Conservation (phyloP, 1,284 basidiomycete species). For the Cutaneotrichosporon sp. region DNA sequence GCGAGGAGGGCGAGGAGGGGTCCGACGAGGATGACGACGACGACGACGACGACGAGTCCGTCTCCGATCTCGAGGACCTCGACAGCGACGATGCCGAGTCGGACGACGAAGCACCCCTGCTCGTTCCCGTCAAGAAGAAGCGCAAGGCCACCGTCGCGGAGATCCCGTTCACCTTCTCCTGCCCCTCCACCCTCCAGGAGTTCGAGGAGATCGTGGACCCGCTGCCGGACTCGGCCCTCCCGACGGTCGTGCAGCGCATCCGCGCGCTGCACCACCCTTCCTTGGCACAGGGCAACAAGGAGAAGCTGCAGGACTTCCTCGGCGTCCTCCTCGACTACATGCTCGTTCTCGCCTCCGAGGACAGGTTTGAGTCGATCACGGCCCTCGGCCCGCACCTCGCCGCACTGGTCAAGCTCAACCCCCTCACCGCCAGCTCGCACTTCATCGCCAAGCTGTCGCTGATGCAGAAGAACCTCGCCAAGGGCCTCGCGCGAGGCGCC, state of each 20-base stretch:
- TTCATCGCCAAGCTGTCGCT: slow-evolving; percentile 81
- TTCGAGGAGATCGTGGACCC: slow-evolving; percentile 78
- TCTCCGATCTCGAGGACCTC: slow-evolving; percentile 36
- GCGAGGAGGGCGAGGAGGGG: slow-evolving; percentile 39
- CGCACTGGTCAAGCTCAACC: slow-evolving; percentile 77
- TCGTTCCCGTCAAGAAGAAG: slow-evolving; percentile 30
- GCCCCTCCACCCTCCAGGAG: slow-evolving; percentile 82
- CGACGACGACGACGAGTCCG: slow-evolving; percentile 34
- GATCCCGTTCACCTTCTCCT: slow-evolving; percentile 89
- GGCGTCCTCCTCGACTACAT: slow-evolving; percentile 90
- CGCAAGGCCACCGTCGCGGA: slow-evolving; percentile 61
- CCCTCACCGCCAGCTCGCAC: slow-evolving; percentile 73
- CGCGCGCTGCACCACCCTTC: slow-evolving; percentile 89
- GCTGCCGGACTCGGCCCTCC: slow-evolving; percentile 69
- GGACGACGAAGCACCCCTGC: slow-evolving; percentile 38
- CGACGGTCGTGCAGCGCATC: slow-evolving; percentile 86
- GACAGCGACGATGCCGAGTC: slow-evolving; percentile 36
- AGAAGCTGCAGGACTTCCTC: slow-evolving; percentile 80
- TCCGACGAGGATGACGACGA: no score
- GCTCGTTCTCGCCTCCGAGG: slow-evolving; percentile 70
- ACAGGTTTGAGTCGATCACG: slow-evolving; percentile 61
- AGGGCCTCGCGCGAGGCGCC: slow-evolving; percentile 76
- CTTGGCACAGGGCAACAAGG: slow-evolving; percentile 85
- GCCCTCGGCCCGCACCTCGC: slow-evolving; percentile 78
- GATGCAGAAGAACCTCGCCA: slow-evolving; percentile 93